Evolutionary conservation across 2,329 filamentous ascomycete species (phyloP).

Genomic region (Pseudocercospora pini-densiflorae): DNA sequence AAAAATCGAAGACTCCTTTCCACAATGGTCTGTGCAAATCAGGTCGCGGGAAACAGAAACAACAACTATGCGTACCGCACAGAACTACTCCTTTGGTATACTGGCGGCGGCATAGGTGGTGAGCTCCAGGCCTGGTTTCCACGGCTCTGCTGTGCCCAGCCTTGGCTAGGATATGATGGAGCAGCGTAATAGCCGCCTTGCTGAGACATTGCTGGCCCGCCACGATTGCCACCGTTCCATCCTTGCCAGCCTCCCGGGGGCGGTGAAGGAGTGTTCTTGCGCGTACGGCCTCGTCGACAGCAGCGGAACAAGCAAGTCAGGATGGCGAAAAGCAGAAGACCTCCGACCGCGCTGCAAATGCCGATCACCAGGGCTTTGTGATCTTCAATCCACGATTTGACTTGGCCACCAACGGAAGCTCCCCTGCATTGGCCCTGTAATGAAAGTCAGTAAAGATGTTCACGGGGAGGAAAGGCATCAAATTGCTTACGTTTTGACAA

Average conservation of each 20-base stretch:
- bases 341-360: conserved; percentile 72
- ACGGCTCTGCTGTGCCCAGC: conserved; percentile 28
- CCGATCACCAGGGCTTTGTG: conserved; percentile 86
- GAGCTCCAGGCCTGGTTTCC: conserved; percentile 19
- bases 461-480: neutral
- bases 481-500: conserved; percentile 67
- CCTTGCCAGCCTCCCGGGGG: conserved; percentile 41
- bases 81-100: conserved; percentile 25
- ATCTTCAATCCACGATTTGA: conserved; percentile 73
- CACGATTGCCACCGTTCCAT: conserved; percentile 30
- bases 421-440: conserved; percentile 73
- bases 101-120: conserved; percentile 31
- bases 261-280: conserved; percentile 30
- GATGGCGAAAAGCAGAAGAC: conserved; percentile 71
- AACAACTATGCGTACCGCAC: conserved; percentile 29
- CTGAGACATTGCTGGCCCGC: conserved; percentile 25
- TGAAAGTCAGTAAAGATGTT: neutral
- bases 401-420: conserved; percentile 69
- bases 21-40: neutral
- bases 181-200: conserved; percentile 19
- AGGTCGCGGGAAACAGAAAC: neutral
- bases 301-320: conserved; percentile 68
- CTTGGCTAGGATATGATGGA: conserved; percentile 29
- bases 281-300: conserved; percentile 45
- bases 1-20: neutral